Conservation (phyloP, 805 yeast species). For the Candida broadrunensis region DNA sequence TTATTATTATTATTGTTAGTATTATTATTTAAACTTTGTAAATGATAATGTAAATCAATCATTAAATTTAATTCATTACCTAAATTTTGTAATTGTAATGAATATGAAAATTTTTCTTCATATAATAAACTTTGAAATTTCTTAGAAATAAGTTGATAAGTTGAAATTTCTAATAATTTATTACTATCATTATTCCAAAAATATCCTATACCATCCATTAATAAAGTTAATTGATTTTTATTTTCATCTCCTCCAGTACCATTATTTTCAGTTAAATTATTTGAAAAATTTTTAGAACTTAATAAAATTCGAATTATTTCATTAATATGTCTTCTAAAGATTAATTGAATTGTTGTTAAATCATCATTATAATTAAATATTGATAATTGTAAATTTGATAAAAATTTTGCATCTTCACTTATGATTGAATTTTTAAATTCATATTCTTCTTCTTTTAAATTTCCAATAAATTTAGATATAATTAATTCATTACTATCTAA, state of each 20-base stretch:
- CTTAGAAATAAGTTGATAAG: slow-evolving; percentile 36
- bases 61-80: slow-evolving; percentile 39
- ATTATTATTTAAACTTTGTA: slow-evolving; percentile 31
- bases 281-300: slow-evolving; percentile 34
- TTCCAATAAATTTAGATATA: slow-evolving; percentile 18
- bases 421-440: slow-evolving; percentile 35
- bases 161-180: slow-evolving; percentile 37
- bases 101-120: slow-evolving; percentile 28
- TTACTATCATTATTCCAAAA: slow-evolving; percentile 41
- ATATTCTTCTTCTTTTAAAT: slow-evolving; percentile 7
- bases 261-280: slow-evolving; percentile 7
- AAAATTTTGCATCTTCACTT: slow-evolving; percentile 43
- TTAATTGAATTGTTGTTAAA: slow-evolving; percentile 41
- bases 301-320: slow-evolving; percentile 38
- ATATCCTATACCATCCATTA: slow-evolving; percentile 42
- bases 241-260: slow-evolving; percentile 6
- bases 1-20: slow-evolving; percentile 9
- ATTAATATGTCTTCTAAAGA: slow-evolving; percentile 43
- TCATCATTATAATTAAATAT: slow-evolving; percentile 46
- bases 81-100: slow-evolving; percentile 30
- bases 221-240: slow-evolving; percentile 13
- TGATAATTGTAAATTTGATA: slow-evolving; percentile 40
- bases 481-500: slow-evolving; percentile 49
- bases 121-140: slow-evolving; percentile 33
- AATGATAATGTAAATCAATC: slow-evolving; percentile 41